A percentile compares a stretch with the other conserved stretches of the same genome.
These are phyloP conservation scores for Colletotrichum caudatum DNA, from an alignment of 2,329 filamentous ascomycete genomes.

Conservation along the genomic window DNA sequence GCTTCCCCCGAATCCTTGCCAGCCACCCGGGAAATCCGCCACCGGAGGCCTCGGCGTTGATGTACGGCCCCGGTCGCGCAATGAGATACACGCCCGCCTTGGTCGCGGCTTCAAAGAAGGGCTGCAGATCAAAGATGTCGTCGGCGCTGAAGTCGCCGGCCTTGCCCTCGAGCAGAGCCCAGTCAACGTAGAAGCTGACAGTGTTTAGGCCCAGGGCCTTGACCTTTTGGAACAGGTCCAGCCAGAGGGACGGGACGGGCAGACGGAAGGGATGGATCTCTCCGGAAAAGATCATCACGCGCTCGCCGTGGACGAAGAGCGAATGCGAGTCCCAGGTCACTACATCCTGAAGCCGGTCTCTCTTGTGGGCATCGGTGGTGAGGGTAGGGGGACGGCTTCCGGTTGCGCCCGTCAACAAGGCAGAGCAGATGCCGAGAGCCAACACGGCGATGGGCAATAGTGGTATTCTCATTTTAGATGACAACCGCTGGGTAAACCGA, in stretches of 20 bases:
- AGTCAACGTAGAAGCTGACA: slow-evolving; percentile 84
- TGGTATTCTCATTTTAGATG: slow-evolving; percentile 44
- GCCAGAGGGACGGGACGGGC: slow-evolving; percentile 62
- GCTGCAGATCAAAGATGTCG: slow-evolving; percentile 78
- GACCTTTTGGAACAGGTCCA: slow-evolving; percentile 85
- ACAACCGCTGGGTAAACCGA: neutral
- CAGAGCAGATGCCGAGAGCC: slow-evolving; percentile 38
- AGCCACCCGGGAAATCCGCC: slow-evolving; percentile 88
- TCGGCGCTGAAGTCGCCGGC: slow-evolving; percentile 76
- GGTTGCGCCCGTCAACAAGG: slow-evolving; percentile 39
- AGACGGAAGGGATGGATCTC: slow-evolving; percentile 77
- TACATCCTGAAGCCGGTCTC: slow-evolving; percentile 50
- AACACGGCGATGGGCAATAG: slow-evolving; percentile 28
- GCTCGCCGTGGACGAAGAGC: slow-evolving; percentile 76
- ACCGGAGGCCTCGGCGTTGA: slow-evolving; percentile 81
- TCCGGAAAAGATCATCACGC: slow-evolving; percentile 78
- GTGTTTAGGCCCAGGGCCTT: slow-evolving; percentile 84
- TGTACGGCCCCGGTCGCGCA: slow-evolving; percentile 78
- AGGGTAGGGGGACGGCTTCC: slow-evolving; percentile 39
- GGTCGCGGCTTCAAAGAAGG: slow-evolving; percentile 81
- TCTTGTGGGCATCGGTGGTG: slow-evolving; percentile 44
- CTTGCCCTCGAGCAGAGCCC: slow-evolving; percentile 81
- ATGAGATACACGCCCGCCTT: slow-evolving; percentile 82
- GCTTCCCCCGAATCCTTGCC: slow-evolving; percentile 71
- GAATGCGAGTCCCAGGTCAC: slow-evolving; percentile 81